Percentiles rank a stretch among this genome's conserved stretches.
Conservation (phyloP, 2,329 filamentous ascomycete species). For the Atkinsonella hypoxylon region DNA sequence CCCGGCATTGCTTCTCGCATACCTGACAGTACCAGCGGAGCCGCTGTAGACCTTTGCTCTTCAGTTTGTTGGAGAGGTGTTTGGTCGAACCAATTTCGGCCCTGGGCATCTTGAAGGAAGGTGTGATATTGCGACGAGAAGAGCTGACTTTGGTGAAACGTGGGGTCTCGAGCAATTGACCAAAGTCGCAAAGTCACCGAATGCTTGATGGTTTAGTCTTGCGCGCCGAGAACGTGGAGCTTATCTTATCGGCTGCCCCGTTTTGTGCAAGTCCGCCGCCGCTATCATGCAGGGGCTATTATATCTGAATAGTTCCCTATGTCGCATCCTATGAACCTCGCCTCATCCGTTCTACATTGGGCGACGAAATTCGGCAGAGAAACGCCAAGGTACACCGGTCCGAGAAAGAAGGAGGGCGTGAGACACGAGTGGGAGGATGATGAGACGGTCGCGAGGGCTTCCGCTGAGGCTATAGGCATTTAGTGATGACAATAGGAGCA, state of each 20-base stretch:
- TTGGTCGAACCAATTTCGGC: conserved; percentile 91
- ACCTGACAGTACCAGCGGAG: conserved; percentile 86
- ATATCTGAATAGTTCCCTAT: not conserved
- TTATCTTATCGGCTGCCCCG: conserved; percentile 3
- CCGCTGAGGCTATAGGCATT: conserved; percentile 40
- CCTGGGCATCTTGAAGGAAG: conserved; percentile 59
- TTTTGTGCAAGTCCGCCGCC: not conserved
- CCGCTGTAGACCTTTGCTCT: conserved; percentile 64
- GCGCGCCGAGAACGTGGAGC: conserved; percentile 1
- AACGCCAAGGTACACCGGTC: conserved; percentile 80
- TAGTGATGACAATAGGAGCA: not conserved
- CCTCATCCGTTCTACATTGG: too few species aligned
- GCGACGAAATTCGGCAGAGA: conserved; percentile 79
- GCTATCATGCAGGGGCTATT: not conserved
- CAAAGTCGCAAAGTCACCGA: too few species aligned
- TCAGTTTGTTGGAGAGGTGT: conserved; percentile 81
- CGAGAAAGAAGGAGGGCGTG: conserved; percentile 50
- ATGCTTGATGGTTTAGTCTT: too few species aligned
- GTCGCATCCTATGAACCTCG: not conserved
- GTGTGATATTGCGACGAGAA: not conserved
- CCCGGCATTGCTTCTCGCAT: conserved; percentile 54
- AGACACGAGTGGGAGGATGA: conserved; percentile 70
- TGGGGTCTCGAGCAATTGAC: too few species aligned
- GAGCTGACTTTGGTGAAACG: too few species aligned
- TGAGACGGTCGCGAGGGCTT: conserved; percentile 68